Base-by-base conservation (phyloP, 331 rosid genomes). In the Cucumis variabilis region DNA sequence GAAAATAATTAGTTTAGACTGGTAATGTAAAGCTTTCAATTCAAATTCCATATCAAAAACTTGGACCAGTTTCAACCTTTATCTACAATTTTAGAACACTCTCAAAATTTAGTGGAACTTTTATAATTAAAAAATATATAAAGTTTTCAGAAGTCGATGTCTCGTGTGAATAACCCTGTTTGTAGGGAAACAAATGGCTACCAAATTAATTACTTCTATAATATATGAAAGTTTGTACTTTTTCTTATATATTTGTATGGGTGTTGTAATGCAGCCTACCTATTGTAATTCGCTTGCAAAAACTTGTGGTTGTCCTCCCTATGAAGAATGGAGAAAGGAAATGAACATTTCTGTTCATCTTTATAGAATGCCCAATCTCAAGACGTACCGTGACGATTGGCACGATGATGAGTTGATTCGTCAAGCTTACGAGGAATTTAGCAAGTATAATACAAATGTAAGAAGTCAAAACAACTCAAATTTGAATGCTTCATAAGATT, bases 321-420 rank as follows among this genome's bases (percentile, higher is more conserved):
- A 75, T 12, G 98, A 93, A 90, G 94, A 93, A 87, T 95, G 97
- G 99, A 91, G 96, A 85, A 85, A 17, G 87, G 66, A 87, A 82
- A 96, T 95, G 97, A 89, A 88, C 12, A 13, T 1, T 15, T 89
- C 88, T 16, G 5, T 66, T n/a, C 71, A 87, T 19, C 87, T 87
- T 89, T 88, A 85, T 87, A 90, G 0, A 89, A 20, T 1, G 16
- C 68, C 50, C 21, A 89, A 86, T 67, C 96, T 95, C 3, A 88
- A 86, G 86, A 82, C 93, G 13, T 96, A 91, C 89, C 92, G 98
- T 2, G 97, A 95, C 24, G 93, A 92, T 82, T 94, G 97, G 96
- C 94, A 94, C 48, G 91, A 93, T 67, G 93, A 79, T 1, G 68
- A 93, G 84, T 84, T 91, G 86, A 84, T 93, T 71, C 73, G 28